Evolutionary conservation across 1,284 basidiomycete species (phyloP), one percentile per base, ranked within the genome.

Genomic region (Stereum hirsutum): DNA sequence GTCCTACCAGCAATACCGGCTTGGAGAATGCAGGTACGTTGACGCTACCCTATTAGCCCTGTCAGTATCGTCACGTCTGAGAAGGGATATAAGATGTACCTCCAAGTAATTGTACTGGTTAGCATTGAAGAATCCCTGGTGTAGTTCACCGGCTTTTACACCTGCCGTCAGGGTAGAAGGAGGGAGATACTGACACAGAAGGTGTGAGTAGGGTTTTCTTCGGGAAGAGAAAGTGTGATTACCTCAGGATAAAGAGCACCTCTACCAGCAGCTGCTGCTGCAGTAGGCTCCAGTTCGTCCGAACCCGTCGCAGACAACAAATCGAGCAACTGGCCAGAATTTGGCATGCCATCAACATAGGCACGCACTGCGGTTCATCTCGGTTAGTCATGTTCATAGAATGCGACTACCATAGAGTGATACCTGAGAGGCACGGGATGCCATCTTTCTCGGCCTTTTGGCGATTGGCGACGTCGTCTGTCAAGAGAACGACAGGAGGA

Each of bases 51-150:
- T 91, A 43, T 25, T 17, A 30, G 23, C 11, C 24, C 7, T 40
- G 21, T 35, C 17, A 43, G 27, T 44, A 2, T n/a, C n/a, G n/a
- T n/a, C n/a, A n/a, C n/a, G n/a, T n/a, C n/a, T n/a, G n/a, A n/a
- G 17, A 44, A 11, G 27, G 10, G 24, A 28, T 12, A 21, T 38
- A 10, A 25, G n/a, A 52, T 68, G 41, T 41, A 85, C 87, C 72
- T 97, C 93, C 6, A 98, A 72, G 57, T 95, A 99, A 61, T 99
- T 99, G 69, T 91, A 99, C 48, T 85, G 81, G 55, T 90, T 97
- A 4, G 94, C 90, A 56, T 90, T 94, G 68, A 97, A 99, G 59
- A 93, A 84, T 0, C 96, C 96, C 62, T 95, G 89, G 53, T 92
- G 75, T 8, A 94, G 75, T 40, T 85, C 70, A 0, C 90, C 90